A percentile compares a stretch with the other conserved stretches of the same genome.
These are phyloP conservation scores for Pyrus bretschneideri DNA, from an alignment of 306 rosid species.

Conservation along the genomic window DNA sequence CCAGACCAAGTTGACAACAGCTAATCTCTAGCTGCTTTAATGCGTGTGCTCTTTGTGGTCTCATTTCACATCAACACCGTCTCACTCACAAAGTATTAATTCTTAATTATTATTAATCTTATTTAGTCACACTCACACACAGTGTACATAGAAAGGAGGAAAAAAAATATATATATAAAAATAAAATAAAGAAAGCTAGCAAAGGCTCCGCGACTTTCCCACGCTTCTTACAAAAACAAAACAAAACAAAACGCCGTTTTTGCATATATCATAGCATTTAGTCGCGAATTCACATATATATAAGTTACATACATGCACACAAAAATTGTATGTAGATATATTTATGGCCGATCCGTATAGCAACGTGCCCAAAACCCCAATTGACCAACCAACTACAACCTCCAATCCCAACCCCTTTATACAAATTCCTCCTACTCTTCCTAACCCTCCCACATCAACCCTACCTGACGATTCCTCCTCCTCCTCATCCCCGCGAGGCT, in stretches of 20 bases:
- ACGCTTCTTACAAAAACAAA: neutral
- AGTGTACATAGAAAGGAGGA: neutral
- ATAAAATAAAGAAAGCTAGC: neutral
- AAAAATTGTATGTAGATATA: neutral
- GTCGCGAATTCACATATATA: neutral
- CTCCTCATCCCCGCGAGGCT: slow-evolving; percentile 12
- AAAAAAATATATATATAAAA: neutral
- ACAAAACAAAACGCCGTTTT: neutral
- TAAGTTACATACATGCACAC: neutral
- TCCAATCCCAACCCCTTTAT: neutral
- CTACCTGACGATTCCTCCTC: neutral
- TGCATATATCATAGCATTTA: neutral
- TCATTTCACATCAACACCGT: neutral
- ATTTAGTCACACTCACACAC: neutral
- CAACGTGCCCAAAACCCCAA: neutral
- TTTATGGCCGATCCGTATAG: neutral
- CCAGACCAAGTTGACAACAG: neutral
- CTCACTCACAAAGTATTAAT: neutral
- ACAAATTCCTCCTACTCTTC: neutral
- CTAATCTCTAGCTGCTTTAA: neutral
- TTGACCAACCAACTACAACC: neutral
- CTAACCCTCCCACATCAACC: neutral
- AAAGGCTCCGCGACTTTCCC: neutral
- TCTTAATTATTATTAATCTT: neutral
- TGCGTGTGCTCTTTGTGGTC: neutral